Base-by-base conservation (phyloP, 495 filamentous ascomycete species). In the Aspergillus homomorphus region DNA sequence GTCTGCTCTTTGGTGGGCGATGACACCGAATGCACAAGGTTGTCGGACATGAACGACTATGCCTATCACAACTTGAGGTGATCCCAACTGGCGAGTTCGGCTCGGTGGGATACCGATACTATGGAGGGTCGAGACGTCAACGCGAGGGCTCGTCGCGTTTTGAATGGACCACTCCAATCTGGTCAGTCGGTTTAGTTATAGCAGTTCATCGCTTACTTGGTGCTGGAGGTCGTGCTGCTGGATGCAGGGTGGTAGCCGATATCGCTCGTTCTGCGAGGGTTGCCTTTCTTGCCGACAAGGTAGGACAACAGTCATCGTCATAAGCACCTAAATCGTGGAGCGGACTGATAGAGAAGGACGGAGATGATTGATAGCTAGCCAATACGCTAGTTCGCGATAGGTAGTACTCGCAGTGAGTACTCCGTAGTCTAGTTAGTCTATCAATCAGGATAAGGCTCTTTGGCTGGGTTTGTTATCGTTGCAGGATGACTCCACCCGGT, bases 251-350 rank as follows among this genome's bases (percentile, higher is more conserved):
- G 23, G 16, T 26, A 30, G 24, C 22, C 15, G 48, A 28, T 51
- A 23, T 51, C 48, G 19, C 22, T 24, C 26, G 21, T 24, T 4
- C 21, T 22, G 22, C 22, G 14, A 24, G 46, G 22, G 20, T 50
- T n/a, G 26, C 26, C 15, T 38, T 38, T 38, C 33, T 38, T 51
- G 15, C 48, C 48, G 48, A 24, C 24, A 23, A 16, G 19, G 48
- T 51, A 51, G 48, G 48, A 51, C 48, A 51, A 18, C 48, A 33
- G 48, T 28, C 48, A 51, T 28, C 23, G 48, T 51, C 48, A 51
- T 51, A 51, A 51, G 48, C 48, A 51, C 48, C 48, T 30, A 51
- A 30, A 51, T 50, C 1, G 12, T 24, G 46, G 24, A 24, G 24
- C n/a, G 21, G 24, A 50, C 46, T 50, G 19, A 48, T 23, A 22